These are phyloP conservation scores for Cyanidiococcus yangmingshanensis DNA, from an alignment of 23 red algal species.

Conservation along the genomic window DNA sequence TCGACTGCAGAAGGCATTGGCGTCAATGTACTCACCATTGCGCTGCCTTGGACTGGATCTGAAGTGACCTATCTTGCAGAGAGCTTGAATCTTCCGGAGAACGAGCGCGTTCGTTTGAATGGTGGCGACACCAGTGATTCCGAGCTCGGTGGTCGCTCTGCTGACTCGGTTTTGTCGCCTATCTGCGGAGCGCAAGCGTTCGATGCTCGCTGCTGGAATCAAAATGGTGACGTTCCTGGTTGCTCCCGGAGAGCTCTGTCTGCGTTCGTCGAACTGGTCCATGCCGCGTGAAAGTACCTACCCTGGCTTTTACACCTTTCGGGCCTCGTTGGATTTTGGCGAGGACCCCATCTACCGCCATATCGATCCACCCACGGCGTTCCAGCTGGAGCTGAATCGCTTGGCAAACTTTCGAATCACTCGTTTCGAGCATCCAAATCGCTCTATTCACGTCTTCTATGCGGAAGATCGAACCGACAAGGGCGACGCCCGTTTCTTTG, in stretches of 20 bases:
- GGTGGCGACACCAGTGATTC: background rate
- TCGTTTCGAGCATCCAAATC: constrained; percentile 84
- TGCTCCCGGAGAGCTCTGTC: constrained; percentile 28
- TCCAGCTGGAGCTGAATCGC: constrained; percentile 89
- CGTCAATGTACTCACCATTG: constrained; percentile 60
- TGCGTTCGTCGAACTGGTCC: background rate
- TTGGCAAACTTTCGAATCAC: constrained; percentile 87
- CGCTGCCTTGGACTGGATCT: constrained; percentile 29
- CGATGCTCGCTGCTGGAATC: constrained; percentile 53
- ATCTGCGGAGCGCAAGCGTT: constrained; percentile 34
- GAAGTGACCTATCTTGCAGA: background rate
- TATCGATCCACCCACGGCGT: constrained; percentile 98
- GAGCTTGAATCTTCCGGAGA: background rate
- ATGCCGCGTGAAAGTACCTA: constrained; percentile 41
- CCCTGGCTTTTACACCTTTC: constrained; percentile 87
- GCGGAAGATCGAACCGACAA: constrained; percentile 63
- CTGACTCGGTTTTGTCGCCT: constrained; percentile 43
- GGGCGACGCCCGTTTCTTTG: constrained; percentile 92
- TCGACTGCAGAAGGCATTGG: constrained; percentile 7
- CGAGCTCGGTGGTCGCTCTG: constrained; percentile 35
- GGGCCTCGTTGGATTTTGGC: constrained; percentile 45
- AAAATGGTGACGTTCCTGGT: constrained; percentile 92
- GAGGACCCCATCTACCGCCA: constrained; percentile 99
- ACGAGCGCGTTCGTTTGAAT: background rate
- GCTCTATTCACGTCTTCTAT: constrained; percentile 91